Evolutionary conservation across 1,284 basidiomycete genomes (phyloP).

Genomic region (Mycena sp.): DNA sequence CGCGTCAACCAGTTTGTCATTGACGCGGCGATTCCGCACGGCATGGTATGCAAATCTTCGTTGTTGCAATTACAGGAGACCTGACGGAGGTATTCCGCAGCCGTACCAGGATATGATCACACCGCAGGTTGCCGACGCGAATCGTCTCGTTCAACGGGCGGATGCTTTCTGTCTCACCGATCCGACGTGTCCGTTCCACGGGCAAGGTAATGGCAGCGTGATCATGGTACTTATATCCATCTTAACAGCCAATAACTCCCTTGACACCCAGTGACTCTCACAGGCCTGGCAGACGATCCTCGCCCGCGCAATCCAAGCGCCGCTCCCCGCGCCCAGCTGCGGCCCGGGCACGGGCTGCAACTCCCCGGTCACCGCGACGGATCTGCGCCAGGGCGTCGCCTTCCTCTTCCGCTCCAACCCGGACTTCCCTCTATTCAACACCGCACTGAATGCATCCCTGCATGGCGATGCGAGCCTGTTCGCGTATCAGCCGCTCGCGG

Average conservation of each 20-base stretch:
- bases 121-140: not conserved
- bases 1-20: slow-evolving; percentile 37
- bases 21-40: slow-evolving; percentile 35
- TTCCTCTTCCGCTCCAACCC: not conserved
- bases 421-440: slow-evolving; percentile 30
- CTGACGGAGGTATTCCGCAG: not conserved
- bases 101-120: slow-evolving; percentile 22
- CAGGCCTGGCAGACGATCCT: slow-evolving; percentile 18
- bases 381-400: slow-evolving; percentile 12
- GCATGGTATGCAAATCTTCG: slow-evolving; percentile 27
- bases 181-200: not conserved
- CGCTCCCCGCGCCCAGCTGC: slow-evolving; percentile 26
- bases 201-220: not conserved
- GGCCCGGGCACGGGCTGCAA: slow-evolving; percentile 25
- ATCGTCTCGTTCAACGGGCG: not conserved
- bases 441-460: slow-evolving; percentile 15
- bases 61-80: not conserved
- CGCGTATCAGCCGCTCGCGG: not conserved
- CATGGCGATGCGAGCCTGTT: slow-evolving; percentile 25
- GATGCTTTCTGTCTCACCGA: slow-evolving; percentile 9
- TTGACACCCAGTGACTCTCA: not conserved
- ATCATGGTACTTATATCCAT: not conserved
- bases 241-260: not conserved
- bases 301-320: not conserved
- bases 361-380: slow-evolving; percentile 24